Conservation (phyloP, 2,329 filamentous ascomycete genomes). For the Pseudocercospora eumusae region DNA sequence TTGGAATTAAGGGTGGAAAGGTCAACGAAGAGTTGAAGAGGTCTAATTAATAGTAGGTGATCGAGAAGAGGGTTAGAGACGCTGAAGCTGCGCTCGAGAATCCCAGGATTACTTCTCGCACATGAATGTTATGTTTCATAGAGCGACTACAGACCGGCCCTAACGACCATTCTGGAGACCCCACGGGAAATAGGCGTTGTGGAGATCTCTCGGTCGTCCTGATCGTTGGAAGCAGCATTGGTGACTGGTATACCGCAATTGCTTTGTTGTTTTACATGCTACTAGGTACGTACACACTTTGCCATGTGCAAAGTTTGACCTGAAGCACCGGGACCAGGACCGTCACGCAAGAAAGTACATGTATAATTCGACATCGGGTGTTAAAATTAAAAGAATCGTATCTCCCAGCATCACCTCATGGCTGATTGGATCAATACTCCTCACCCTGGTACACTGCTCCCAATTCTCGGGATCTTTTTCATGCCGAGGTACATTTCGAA, state of each 20-base stretch:
- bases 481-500: background rate
- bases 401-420: background rate
- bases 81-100: too few species aligned
- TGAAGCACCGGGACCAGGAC: background rate
- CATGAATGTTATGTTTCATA: background rate
- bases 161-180: background rate
- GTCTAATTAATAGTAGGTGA: too few species aligned
- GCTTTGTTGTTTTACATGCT: background rate
- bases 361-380: background rate
- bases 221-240: background rate
- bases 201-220: background rate
- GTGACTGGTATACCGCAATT: background rate
- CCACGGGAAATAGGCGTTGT: background rate
- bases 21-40: too few species aligned
- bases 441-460: background rate
- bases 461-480: background rate
- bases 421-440: background rate
- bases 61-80: too few species aligned
- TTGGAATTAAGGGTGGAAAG: background rate
- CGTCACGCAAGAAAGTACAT: background rate
- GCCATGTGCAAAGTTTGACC: background rate
- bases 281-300: background rate
- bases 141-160: background rate
- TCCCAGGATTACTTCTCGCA: too few species aligned
- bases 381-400: background rate